These are phyloP conservation scores for Gnomoniopsis smithogilvyi DNA, from an alignment of 2,329 filamentous ascomycete genomes.

Conservation along the genomic window DNA sequence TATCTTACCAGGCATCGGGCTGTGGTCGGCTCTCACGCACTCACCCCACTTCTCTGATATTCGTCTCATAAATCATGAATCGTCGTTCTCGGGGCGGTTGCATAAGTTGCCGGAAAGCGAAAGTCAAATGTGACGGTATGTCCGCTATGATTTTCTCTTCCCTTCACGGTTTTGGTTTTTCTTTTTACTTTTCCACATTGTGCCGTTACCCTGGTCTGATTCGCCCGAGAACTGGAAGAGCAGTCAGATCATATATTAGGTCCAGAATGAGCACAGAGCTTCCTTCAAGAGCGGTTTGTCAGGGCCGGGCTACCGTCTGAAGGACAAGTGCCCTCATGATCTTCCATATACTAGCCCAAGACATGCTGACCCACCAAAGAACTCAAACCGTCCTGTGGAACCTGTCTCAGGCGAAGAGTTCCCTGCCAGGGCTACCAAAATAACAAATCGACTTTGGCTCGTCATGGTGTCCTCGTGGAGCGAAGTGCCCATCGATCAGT, in stretches of 20 bases:
- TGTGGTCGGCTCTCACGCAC: background rate
- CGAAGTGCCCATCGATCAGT: background rate
- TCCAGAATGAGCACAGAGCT: background rate
- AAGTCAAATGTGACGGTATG: constrained; percentile 12
- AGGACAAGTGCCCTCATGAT: background rate
- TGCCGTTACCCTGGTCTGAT: background rate
- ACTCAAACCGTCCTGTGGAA: constrained; percentile 25
- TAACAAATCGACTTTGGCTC: background rate
- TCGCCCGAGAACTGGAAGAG: background rate
- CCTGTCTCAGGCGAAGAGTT: constrained; percentile 29
- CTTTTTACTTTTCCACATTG: background rate
- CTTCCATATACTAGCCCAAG: background rate
- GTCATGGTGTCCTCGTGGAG: background rate
- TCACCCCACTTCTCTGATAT: background rate
- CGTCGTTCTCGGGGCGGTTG: constrained; percentile 10
- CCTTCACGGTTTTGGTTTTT: background rate
- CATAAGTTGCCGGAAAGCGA: constrained; percentile 6
- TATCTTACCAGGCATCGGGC: background rate
- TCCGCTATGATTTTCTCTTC: background rate
- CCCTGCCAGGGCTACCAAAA: constrained; percentile 27
- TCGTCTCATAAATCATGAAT: constrained; percentile 1
- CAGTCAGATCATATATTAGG: background rate
- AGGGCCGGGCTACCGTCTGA: background rate
- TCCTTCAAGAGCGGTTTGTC: background rate
- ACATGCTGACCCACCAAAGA: background rate